Evolutionary conservation across 2,329 filamentous ascomycete species (phyloP), one percentile per base, ranked within the genome.

Genomic region (Aspergillus fructus): DNA sequence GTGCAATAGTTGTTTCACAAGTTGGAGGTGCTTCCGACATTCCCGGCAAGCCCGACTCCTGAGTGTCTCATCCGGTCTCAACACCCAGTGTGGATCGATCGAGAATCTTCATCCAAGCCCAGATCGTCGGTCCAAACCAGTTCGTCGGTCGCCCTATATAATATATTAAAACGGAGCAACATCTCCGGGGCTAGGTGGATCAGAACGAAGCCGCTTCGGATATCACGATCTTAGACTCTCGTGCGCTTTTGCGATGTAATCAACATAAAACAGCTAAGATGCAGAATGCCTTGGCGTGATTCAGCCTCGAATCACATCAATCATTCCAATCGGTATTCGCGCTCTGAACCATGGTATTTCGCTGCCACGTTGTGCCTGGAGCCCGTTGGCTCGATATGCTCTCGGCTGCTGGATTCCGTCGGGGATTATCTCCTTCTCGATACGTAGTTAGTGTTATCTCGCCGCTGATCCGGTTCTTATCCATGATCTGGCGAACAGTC

Each of bases 71-170:
- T 23, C 42, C 11, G 12, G 42, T 5, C 19, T 45, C 19, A 24
- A 24, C 34, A 5, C 24, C 17, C 15, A 19, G 33, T 15, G 13
- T 33, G 21, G 51, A 51, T 48, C 51, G 33, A 53, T 43, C 49
- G 27, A 34, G 19, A 33, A 53, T 53, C 30, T 41, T 43, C 51
- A 41, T 21, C 13, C 39, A 33, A 53, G 47, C 51, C 51, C 43
- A 42, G 34, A 53, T 53, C 51, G 51, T 17, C 51, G 51, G 51
- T 33, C 48, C 51, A 53, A 24, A 53, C 30, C 50, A 47, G 51
- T 53, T 53, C 51, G 30, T 45, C 30, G 41, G 43, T 46, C 21
- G 42, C 37, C 15, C n/a, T 19, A 33, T 53, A 21, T 23, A 21
- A 51, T 53, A 45, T 45, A 49, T 39, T 40, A 49, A 23, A 40